Evolutionary conservation across 164 flowering plant genomes (phyloP), one percentile per base, ranked within the genome.

Genomic region (Piper longum): DNA sequence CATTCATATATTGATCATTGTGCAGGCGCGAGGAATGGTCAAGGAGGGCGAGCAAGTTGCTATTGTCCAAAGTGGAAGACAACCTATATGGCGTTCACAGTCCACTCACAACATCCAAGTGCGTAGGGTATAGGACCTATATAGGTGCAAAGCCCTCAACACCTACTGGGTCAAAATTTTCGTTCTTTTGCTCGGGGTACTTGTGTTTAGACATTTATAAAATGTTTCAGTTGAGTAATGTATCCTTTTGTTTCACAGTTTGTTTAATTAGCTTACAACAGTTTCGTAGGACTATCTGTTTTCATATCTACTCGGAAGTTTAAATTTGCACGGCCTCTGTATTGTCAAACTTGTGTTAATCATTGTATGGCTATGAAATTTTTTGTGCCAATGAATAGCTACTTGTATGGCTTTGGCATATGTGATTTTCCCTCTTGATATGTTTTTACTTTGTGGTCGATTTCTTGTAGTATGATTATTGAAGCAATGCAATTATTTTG

Each of bases 61-160:
- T 61, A 87, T 95, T 64, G 84, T 95, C 72, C 95, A 87, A 78
- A 95, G 97, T 64, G 99, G 99, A 44, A 79, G 77, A 60, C 89
- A 89, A 67, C 96, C 96, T 11, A 91, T 91, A 62, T 95, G 99
- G 99, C 86, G 99, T 65, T 77, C 74, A 70, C 88, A 87, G 39
- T 88, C 99, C 43, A 93, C 99, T 16, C 99, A 93, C 78, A 86
- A 87, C 54, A 93, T 93, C 56, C 99, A 88, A 76, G 96, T 93
- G 62, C 80, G 97, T 64, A 76, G 79, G 73, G 90, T 85, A 16
- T 81, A 80, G 75, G 62, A 2, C 36, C 36, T 26, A 26, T 26
- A 26, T 26, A 26, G 36, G 36, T n/a, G 57, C 19, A 17, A 55
- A 55, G 57, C n/a, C 57, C 19, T 26, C 57, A 54, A 54, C 17